Percentiles rank a stretch among this genome's conserved stretches.
Evolutionary conservation across 768 basidiomycete species (phyloP).

Genomic region (Galerina marginata): DNA sequence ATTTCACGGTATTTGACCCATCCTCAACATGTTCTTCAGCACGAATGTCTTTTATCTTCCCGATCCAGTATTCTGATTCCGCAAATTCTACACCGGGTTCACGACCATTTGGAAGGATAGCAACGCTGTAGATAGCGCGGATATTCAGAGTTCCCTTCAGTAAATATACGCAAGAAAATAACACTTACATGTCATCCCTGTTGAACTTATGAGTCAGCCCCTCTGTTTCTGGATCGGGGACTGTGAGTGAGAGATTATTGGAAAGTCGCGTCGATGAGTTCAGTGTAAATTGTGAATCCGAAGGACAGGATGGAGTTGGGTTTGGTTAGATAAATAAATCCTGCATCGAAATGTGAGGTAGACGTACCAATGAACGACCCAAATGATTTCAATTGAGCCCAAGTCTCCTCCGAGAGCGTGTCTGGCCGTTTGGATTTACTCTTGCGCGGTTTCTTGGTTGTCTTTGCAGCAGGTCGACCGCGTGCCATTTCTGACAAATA

Average conservation of each 20-base stretch:
- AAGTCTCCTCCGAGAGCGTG: background rate
- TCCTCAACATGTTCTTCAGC: conserved; percentile 31
- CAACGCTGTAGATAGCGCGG: conserved; percentile 35
- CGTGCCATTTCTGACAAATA: background rate
- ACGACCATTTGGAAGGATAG: conserved; percentile 44
- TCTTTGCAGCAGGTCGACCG: background rate
- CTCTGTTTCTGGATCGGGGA: conserved; percentile 2
- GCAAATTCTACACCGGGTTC: conserved; percentile 31
- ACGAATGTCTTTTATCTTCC: conserved; percentile 51
- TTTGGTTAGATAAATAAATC: background rate
- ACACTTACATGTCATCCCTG: conserved; percentile 8
- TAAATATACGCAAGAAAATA: background rate
- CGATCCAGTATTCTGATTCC: conserved; percentile 57
- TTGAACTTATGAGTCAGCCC: conserved; percentile 7
- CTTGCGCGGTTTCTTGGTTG: background rate
- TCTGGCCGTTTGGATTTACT: background rate
- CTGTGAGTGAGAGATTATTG: background rate
- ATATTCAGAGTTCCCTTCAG: background rate
- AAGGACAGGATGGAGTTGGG: background rate
- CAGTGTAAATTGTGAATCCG: background rate
- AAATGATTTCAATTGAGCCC: conserved; percentile 14
- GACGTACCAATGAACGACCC: conserved; percentile 27
- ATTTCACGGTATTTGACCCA: conserved; percentile 32
- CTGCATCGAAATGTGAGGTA: background rate
- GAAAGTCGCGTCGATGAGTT: too few relatives aligned